A percentile compares a stretch with the other conserved stretches of the same genome.
phyloP scores from a whole-genome alignment of 805 yeast species.

The Candida dendrica region DNA sequence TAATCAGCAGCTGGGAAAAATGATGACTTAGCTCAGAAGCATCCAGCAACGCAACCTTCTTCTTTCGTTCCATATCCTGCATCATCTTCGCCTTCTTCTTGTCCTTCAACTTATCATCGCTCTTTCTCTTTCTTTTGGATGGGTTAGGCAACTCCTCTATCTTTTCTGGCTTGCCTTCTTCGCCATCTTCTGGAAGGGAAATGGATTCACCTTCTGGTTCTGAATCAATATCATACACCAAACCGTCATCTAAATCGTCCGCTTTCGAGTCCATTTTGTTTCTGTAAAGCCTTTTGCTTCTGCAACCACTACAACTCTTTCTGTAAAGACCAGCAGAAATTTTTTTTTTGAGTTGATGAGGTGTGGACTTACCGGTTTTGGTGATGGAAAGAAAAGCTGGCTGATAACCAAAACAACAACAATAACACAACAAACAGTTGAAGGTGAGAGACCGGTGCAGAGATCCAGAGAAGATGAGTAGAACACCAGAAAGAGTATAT shows the following conservation, averaged over 20 bases:
- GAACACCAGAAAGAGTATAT: background rate
- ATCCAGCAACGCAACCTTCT: slow-evolving; percentile 42
- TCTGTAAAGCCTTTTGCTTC: too few relatives aligned
- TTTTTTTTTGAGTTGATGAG: background rate
- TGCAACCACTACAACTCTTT: too few relatives aligned
- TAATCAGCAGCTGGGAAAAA: slow-evolving; percentile 54
- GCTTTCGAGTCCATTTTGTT: slow-evolving; percentile 23
- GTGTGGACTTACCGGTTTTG: background rate
- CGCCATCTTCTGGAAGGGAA: slow-evolving; percentile 23
- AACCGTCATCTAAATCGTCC: slow-evolving; percentile 78
- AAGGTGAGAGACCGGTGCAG: too few relatives aligned
- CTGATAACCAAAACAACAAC: too few relatives aligned
- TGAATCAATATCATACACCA: slow-evolving; percentile 48
- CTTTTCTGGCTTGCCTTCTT: slow-evolving; percentile 8
- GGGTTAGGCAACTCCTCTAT: slow-evolving; percentile 7
- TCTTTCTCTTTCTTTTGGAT: slow-evolving; percentile 20
- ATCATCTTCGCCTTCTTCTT: slow-evolving; percentile 66
- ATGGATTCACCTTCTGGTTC: slow-evolving; percentile 32
- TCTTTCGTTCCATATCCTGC: slow-evolving; percentile 53
- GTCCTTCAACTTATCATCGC: slow-evolving; percentile 41
- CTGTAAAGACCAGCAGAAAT: background rate
- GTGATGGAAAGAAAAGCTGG: background rate
- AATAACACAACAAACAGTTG: too few relatives aligned
- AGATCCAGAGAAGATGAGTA: background rate
- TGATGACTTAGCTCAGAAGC: slow-evolving; percentile 62